phyloP scores from a whole-genome alignment of 1,284 basidiomycete genomes.

The Pulchroboletus neoregius region DNA sequence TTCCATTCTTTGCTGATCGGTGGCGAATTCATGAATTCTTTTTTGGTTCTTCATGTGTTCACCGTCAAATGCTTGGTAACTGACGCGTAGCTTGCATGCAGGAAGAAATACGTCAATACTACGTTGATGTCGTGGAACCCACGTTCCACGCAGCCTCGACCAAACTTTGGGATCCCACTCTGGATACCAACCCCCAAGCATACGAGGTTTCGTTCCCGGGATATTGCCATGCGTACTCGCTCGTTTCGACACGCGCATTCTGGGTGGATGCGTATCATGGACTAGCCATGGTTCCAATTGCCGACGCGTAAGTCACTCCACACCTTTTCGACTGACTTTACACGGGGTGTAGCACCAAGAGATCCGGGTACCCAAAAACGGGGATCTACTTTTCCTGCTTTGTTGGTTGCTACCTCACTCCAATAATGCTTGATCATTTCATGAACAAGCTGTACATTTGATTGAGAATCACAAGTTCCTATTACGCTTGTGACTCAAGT shows the following conservation, averaged over 20 bases:
- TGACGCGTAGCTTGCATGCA: conserved; percentile 25
- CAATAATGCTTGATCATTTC: conserved; percentile 14
- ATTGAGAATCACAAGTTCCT: conserved; percentile 20
- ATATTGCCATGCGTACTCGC: conserved; percentile 70
- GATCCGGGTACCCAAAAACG: conserved; percentile 12
- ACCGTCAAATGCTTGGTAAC: conserved; percentile 8
- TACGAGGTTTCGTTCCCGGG: conserved; percentile 41
- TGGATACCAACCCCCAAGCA: conserved; percentile 5
- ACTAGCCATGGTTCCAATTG: conserved; percentile 84
- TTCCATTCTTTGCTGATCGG: conserved; percentile 10
- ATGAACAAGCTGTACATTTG: conserved; percentile 11
- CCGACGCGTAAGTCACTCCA: conserved; percentile 65
- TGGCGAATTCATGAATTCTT: conserved; percentile 7
- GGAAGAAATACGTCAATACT: conserved; percentile 51
- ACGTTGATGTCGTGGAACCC: conserved; percentile 39
- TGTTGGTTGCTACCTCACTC: conserved; percentile 12
- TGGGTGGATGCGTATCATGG: conserved; percentile 83
- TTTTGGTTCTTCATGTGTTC: conserved; percentile 9
- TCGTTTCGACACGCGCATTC: conserved; percentile 87
- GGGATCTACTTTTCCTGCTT: conserved; percentile 5
- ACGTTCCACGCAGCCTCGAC: conserved; percentile 33
- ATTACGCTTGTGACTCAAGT: conserved; percentile 11
- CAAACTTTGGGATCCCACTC: conserved; percentile 7
- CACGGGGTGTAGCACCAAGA: conserved; percentile 19
- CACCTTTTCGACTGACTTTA: conserved; percentile 4